phyloP scores from a whole-genome alignment of 176 grass and related monocot genomes.

The Miscanthus lutarioriparius region DNA sequence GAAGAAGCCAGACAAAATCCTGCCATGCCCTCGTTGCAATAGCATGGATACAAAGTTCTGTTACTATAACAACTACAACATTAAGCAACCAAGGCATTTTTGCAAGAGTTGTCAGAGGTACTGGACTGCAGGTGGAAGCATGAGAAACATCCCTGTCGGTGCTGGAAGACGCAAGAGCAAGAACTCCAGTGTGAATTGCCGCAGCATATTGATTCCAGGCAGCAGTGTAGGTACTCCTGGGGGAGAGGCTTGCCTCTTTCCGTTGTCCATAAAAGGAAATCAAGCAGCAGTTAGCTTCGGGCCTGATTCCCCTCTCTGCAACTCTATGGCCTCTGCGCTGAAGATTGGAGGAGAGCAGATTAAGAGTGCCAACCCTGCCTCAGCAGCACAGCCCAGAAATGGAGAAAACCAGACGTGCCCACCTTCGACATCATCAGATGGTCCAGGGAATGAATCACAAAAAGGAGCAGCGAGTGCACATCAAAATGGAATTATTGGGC shows the following conservation, averaged over 20 bases:
- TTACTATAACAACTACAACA: slow-evolving; percentile 83
- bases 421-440: slow-evolving; percentile 43
- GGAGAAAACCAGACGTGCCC: slow-evolving; percentile 26
- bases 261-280: slow-evolving; percentile 25
- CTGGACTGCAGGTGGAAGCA: slow-evolving; percentile 95
- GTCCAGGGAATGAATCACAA: slow-evolving; percentile 8
- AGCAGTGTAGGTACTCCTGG: slow-evolving; percentile 30
- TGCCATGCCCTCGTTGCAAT: slow-evolving; percentile 71
- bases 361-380: slow-evolving; percentile 29
- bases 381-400: slow-evolving; percentile 30
- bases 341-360: slow-evolving; percentile 43
- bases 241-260: slow-evolving; percentile 26
- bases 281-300: slow-evolving; percentile 52
- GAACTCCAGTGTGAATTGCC: slow-evolving; percentile 47
- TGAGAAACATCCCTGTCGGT: slow-evolving; percentile 93
- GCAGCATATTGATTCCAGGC: slow-evolving; percentile 50
- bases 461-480: slow-evolving; percentile 34
- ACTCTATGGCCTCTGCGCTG: slow-evolving; percentile 34
- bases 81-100: slow-evolving; percentile 87
- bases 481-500: slow-evolving; percentile 42
- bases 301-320: slow-evolving; percentile 37
- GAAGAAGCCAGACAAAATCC: slow-evolving; percentile 91
- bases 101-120: slow-evolving; percentile 98
- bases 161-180: slow-evolving; percentile 90
- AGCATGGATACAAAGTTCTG: slow-evolving; percentile 83